A percentile compares a stretch with the other conserved stretches of the same genome.
These are phyloP conservation scores for Plasmodium relictum DNA, from an alignment of 169 alveolate species.

Conservation along the genomic window DNA sequence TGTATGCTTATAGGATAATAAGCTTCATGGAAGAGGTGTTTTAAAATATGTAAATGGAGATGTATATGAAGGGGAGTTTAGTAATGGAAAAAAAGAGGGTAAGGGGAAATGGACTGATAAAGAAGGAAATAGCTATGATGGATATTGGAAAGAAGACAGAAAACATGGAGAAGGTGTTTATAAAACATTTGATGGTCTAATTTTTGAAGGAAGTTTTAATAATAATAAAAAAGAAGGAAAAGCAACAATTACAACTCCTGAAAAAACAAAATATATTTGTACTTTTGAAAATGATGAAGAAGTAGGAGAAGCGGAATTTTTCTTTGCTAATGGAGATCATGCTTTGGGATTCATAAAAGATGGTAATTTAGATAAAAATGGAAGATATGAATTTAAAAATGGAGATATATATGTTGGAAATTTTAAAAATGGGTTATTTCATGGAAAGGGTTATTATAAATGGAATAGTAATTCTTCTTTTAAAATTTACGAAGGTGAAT, in stretches of 20 bases:
- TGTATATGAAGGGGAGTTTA: slow-evolving; percentile 94
- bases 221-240: slow-evolving; percentile 42
- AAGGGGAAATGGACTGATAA: slow-evolving; percentile 93
- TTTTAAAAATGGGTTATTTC: slow-evolving; percentile 76
- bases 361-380: slow-evolving; percentile 69
- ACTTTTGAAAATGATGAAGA: slow-evolving; percentile 40
- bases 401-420: slow-evolving; percentile 83
- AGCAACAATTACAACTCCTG: slow-evolving; percentile 49
- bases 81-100: slow-evolving; percentile 93
- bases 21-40: slow-evolving; percentile 78
- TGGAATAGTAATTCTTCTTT: slow-evolving; percentile 51
- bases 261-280: slow-evolving; percentile 42
- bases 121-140: slow-evolving; percentile 96
- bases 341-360: slow-evolving; percentile 70
- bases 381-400: slow-evolving; percentile 79
- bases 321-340: slow-evolving; percentile 71
- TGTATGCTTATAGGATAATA: slow-evolving; percentile 19
- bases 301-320: slow-evolving; percentile 64
- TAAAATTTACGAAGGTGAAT: slow-evolving; percentile 71
- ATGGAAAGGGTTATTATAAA: slow-evolving; percentile 79
- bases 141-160: slow-evolving; percentile 93
- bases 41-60: slow-evolving; percentile 87
- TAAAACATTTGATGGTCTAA: slow-evolving; percentile 81
- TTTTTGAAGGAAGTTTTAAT: slow-evolving; percentile 68
- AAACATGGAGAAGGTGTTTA: slow-evolving; percentile 96